A percentile compares a stretch with the other conserved stretches of the same genome.
Evolutionary conservation across 495 filamentous ascomycete genomes (phyloP).

Genomic region (Penicillium turbatum): DNA sequence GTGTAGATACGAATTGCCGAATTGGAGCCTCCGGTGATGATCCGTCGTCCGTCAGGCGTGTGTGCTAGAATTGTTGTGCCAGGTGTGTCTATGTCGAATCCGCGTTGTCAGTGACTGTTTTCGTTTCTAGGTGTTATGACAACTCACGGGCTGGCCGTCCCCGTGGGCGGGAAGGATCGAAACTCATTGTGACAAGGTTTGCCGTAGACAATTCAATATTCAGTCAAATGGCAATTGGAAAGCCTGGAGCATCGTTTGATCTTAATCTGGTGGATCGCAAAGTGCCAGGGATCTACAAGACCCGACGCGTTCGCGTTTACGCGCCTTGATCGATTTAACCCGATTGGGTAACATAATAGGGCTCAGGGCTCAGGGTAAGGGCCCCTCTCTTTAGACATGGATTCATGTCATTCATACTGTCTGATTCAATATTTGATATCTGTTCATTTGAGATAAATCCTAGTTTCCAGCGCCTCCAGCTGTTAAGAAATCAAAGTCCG

Average conservation of each 20-base stretch:
- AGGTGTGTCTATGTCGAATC: constrained; percentile 52
- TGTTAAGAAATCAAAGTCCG: constrained; percentile 62
- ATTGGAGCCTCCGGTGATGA: constrained; percentile 86
- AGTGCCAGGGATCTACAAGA: constrained; percentile 7
- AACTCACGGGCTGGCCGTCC: constrained; percentile 45
- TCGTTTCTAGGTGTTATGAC: background rate
- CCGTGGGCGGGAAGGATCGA: constrained; percentile 39
- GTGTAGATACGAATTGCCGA: constrained; percentile 86
- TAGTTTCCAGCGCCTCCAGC: constrained; percentile 31
- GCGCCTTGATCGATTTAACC: constrained; percentile 28
- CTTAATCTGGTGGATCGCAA: constrained; percentile 12
- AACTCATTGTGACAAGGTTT: constrained; percentile 28
- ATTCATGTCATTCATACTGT: background rate
- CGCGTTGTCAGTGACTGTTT: constrained; percentile 11
- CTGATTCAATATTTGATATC: background rate
- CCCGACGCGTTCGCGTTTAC: constrained; percentile 29
- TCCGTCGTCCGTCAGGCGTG: constrained; percentile 62
- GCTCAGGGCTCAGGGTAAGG: constrained; percentile 39
- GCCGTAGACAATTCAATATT: background rate
- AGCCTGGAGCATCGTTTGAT: constrained; percentile 9
- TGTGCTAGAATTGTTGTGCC: constrained; percentile 63
- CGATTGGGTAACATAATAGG: constrained; percentile 28
- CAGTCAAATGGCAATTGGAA: background rate
- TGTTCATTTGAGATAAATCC: background rate
- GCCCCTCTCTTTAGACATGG: background rate